Evolutionary conservation across 352 stramenopile genomes (phyloP).

Genomic region (Phytophthora ohioensis): DNA sequence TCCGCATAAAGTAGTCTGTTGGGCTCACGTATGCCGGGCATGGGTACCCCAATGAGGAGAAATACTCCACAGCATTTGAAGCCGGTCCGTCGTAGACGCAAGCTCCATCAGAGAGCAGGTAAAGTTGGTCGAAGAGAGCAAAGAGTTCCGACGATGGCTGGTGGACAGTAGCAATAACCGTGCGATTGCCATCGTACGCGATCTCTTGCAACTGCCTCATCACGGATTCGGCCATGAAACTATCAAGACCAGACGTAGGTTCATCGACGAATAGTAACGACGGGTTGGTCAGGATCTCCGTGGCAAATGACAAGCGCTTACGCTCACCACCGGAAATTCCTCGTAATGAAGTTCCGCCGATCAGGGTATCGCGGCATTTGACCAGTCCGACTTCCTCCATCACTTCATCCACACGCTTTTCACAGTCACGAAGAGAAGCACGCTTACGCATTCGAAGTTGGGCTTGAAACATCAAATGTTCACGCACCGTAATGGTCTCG

Average conservation of each 20-base stretch:
- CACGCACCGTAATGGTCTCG: conserved; percentile 82
- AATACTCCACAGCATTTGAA: conserved; percentile 44
- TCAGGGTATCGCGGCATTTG: conserved; percentile 56
- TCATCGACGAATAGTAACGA: conserved; percentile 90
- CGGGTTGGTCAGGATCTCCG: conserved; percentile 85
- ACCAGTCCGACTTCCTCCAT: conserved; percentile 55
- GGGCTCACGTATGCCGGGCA: conserved; percentile 49
- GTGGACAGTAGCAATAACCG: conserved; percentile 89
- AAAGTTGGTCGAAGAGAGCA: conserved; percentile 47
- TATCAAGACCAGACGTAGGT: conserved; percentile 70
- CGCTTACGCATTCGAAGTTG: conserved; percentile 61
- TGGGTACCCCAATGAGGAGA: conserved; percentile 34
- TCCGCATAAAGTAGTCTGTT: conserved; percentile 54
- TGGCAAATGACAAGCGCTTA: conserved; percentile 83
- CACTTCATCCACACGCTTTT: conserved; percentile 46
- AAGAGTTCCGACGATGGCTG: conserved; percentile 34
- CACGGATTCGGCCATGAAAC: conserved; percentile 66
- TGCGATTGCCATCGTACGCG: conserved; percentile 74
- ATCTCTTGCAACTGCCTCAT: conserved; percentile 66
- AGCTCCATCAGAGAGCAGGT: conserved; percentile 43
- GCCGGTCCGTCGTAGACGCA: conserved; percentile 48
- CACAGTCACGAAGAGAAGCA: conserved; percentile 20
- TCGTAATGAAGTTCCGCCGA: conserved; percentile 46
- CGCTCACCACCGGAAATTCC: conserved; percentile 79
- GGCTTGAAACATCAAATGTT: conserved; percentile 85